Base-by-base conservation (phyloP, 2,329 filamentous ascomycete genomes). In the Paraphoma chrysanthemicola region DNA sequence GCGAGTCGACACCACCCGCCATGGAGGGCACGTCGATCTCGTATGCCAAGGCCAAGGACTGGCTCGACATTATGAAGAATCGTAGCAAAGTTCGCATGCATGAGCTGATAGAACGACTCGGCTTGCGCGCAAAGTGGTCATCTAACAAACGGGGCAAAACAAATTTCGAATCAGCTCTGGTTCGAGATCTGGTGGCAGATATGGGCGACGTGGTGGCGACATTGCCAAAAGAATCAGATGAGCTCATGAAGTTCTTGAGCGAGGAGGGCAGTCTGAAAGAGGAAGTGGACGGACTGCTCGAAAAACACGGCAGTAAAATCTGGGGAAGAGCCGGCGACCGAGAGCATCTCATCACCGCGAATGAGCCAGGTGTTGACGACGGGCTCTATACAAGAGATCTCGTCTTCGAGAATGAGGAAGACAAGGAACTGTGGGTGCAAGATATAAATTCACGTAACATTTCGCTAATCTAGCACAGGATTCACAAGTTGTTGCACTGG, bases 121-220 rank as follows among this genome's bases (percentile, higher is more conserved):
- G 73, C 6, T 48, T 75, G 11, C 68, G 72, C 28, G 72, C 73
- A 10, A 75, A 73, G 57, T 74, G 72, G 72, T 74, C 70, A 29
- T 73, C 71, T n/a, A 74, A 74, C 59, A 75, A 74, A 52, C 73
- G 73, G 16, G 73, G 73, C 48, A 75, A 75, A 53, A 74, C 73
- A 14, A 74, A 74, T 36, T 75, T 75, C 45, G 72, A 75, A 48
- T 74, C 70, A 43, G 68, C 67, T 17, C 52, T 73, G n/a, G 67
- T 74, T 12, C 67, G 71, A 53, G 70, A 72, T 18, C 51, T 75
- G 53, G 72, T 75, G n/a, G 62, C 66, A 14, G 71, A 74, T 36
- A 75, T 75, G 72, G 62, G 65, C 39, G 69, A 72, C 31, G 61
- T 74, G 1, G 70, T 74, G 8, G 63, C 69, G 10, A 70, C 61